phyloP scores from a whole-genome alignment of 140 eudicot species.

The Anethum foeniculum region DNA sequence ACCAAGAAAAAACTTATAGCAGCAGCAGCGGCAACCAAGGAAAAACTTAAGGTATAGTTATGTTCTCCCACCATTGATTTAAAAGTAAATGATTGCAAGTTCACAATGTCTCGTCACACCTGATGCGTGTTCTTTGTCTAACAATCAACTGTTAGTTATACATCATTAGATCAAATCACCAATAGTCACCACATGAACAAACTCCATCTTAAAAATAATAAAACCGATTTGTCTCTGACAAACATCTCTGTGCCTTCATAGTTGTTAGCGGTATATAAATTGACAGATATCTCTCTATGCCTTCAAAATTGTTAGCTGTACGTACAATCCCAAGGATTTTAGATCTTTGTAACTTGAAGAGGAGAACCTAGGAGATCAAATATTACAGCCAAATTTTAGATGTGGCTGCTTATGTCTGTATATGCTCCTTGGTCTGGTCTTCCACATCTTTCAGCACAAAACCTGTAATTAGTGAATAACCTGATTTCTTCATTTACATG shows the following conservation, averaged over 20 bases:
- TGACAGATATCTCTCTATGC: constrained; percentile 58
- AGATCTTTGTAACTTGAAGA: constrained; percentile 71
- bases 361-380: constrained; percentile 53
- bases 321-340: constrained; percentile 47
- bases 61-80: not conserved
- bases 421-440: constrained; percentile 82
- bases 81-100: not conserved
- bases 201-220: constrained; percentile 65
- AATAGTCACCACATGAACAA: constrained; percentile 78
- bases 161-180: constrained; percentile 28
- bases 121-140: not conserved
- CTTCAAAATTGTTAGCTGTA: constrained; percentile 27
- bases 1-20: not conserved
- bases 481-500: constrained; percentile 58
- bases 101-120: not conserved
- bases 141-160: not conserved
- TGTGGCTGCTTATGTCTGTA: constrained; percentile 74
- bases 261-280: constrained; percentile 19
- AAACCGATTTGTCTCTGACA: constrained; percentile 76
- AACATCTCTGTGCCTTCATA: constrained; percentile 60
- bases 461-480: constrained; percentile 38
- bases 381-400: constrained; percentile 77
- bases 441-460: constrained; percentile 91
- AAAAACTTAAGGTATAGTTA: not conserved
- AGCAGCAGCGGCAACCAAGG: not conserved